Percentiles rank a stretch among this genome's conserved stretches.
Evolutionary conservation across 129 eudicot genomes (phyloP).

Genomic region (Saussurea involucrata): DNA sequence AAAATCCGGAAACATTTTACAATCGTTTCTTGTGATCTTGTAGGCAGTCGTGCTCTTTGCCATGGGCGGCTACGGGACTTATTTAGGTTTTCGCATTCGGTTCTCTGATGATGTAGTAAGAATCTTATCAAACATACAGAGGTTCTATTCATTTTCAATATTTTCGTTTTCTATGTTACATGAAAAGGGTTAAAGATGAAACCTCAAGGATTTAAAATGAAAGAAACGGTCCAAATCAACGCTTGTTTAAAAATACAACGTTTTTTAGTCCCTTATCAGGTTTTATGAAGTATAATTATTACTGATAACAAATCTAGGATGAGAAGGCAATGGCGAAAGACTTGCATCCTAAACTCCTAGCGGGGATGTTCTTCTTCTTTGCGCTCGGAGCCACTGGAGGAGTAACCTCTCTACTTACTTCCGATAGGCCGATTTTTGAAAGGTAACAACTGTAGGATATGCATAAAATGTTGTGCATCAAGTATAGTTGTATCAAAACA

Average conservation of each 20-base stretch:
- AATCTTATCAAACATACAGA: background rate
- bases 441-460: slow-evolving; percentile 40
- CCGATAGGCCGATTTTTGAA: slow-evolving; percentile 85
- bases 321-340: slow-evolving; percentile 98
- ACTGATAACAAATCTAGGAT: slow-evolving; percentile 42
- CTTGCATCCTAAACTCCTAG: slow-evolving; percentile 95
- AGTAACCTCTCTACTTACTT: slow-evolving; percentile 78
- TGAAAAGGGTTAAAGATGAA: background rate
- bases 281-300: background rate
- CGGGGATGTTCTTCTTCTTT: slow-evolving; percentile 94
- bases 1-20: background rate
- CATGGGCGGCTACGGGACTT: slow-evolving; percentile 98
- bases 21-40: slow-evolving; percentile 4
- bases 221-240: background rate
- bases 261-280: background rate
- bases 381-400: slow-evolving; percentile 98
- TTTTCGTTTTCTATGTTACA: background rate
- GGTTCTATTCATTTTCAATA: background rate
- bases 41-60: slow-evolving; percentile 96
- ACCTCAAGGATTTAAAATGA: background rate
- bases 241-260: background rate
- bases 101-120: slow-evolving; percentile 79
- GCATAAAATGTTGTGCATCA: background rate
- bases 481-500: background rate
- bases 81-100: slow-evolving; percentile 83